Percentiles rank a stretch among this genome's conserved stretches.
Evolutionary conservation across 2,329 filamentous ascomycete species (phyloP).

Genomic region (Aspergillus pseudotamarii): DNA sequence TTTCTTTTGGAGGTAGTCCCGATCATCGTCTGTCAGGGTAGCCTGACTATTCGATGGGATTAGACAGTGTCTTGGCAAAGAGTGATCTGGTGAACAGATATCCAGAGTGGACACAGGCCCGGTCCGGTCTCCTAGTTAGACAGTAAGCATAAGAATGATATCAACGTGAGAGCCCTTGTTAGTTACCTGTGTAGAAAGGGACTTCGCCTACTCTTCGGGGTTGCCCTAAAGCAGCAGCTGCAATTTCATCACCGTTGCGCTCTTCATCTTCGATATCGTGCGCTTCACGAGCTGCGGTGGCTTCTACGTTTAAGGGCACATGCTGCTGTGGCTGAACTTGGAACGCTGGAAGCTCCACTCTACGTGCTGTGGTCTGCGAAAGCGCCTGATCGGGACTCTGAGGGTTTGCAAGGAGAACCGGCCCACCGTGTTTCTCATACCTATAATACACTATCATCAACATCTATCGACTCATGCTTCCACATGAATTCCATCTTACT

Average conservation of each 20-base stretch:
- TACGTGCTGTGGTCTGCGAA: not conserved
- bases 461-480: not conserved
- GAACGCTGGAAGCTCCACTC: not conserved
- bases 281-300: not conserved
- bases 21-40: conserved; percentile 10
- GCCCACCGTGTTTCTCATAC: not conserved
- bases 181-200: not conserved
- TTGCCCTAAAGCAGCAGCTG: not conserved
- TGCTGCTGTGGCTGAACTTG: not conserved
- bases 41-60: not conserved
- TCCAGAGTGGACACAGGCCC: not conserved
- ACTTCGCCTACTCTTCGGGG: not conserved
- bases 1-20: conserved; percentile 32
- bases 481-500: not conserved
- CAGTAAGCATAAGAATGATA: not conserved
- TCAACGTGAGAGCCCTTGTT: not conserved
- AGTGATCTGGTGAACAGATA: not conserved
- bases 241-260: not conserved
- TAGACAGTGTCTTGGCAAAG: not conserved
- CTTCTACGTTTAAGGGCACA: not conserved
- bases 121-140: not conserved
- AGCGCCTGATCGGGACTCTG: not conserved
- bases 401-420: not conserved
- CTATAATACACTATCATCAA: not conserved
- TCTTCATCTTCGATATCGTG: not conserved